Base-by-base conservation (phyloP, 345 rosid species). In the Erodium maritimum region DNA sequence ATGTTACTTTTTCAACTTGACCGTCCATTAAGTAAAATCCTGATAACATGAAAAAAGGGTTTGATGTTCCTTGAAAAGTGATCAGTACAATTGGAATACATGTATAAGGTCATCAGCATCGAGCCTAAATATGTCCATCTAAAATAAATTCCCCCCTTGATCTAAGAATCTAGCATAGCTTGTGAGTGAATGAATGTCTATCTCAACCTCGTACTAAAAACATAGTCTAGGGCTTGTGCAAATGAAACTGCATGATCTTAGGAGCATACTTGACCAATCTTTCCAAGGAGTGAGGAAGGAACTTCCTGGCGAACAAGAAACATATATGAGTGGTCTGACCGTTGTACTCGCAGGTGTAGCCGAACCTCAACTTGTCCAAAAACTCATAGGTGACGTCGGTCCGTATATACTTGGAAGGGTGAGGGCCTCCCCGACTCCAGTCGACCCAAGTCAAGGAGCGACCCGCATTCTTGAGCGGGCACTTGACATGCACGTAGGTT, bases 261-360 rank as follows among this genome's bases (percentile, higher is more conserved):
- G 91, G 85, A 21, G 96, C 84, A 55, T 72, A 75, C 67, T 74
- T 74, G 58, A 86, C 34, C 64, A 91, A 73, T 67, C 96, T 73
- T n/a, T 62, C 80, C 68, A 86, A 54, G 48, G 95, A 68, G 61
- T 72, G 67, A 29, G 87, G 84, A 65, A 76, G 52, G 74, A 91
- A 91, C 69, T 91, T 91, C 65, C 99, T 86, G 8, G 94, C 99
- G 70, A 88, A 91, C 79, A 91, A 61, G 75, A 66, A 73, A 73
- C 99, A 91, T n/a, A 69, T 59, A 53, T 59, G 69, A 4, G 87
- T 89, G 12, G 6, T 65, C 58, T 61, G 60, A 48, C 96, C 98
- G 21, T 86, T 86, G 64, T 86, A 76, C 48, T 56, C 56, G 24
- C 96, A 86, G 5, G n/a, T 52, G 50, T 64, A 73, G 54, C 80